Base-by-base conservation (phyloP, 129 eudicot genomes). In the Helianthus tuberosus region DNA sequence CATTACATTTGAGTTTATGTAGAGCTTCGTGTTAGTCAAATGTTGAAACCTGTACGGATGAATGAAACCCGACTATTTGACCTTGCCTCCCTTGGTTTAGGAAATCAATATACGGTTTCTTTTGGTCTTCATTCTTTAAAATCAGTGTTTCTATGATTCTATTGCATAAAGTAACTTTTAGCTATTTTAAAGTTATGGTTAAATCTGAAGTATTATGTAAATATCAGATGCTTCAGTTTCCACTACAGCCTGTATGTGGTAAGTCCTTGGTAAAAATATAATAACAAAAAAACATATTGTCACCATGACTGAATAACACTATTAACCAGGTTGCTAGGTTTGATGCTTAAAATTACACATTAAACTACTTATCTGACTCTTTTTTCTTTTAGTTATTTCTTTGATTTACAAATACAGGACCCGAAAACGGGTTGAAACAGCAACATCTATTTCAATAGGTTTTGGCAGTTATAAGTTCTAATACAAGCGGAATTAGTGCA, bases 401-500 rank as follows among this genome's bases (percentile, higher is more conserved):
- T 11, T 60, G 17, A 25, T 12, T 60, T 60, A 29, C 43, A 5
- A 1, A 32, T 32, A 6, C 11, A 6, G 2, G 4, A 13, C 41
- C 41, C 14, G 5, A 6, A 23, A 14, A 39, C 16, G 13, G 13
- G 13, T 25, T 12, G 5, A 8, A 20, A 7, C 1, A 27, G 32
- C 25, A 32, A n/a, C 11, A 3, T 16, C 14, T 52, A 3, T 38
- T 3, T 16, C 1, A 38, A 20, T 15, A 32, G 11, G 39, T 10
- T 43, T 61, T 29, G 44, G 20, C 5, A 14, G 17, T 29, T 3
- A 17, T 23, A 5, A 36, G 60, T 49, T 25, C 53, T 79, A 66
- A 77, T 68, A 36, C 48, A 8, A 15, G 20, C 13, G 5, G 11
- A 15, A 77, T 27, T 16, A 12, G 5, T 80, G 75, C 83, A 90